Evolutionary conservation across 805 yeast species (phyloP).

Genomic region (Metschnikowia colocasiae): DNA sequence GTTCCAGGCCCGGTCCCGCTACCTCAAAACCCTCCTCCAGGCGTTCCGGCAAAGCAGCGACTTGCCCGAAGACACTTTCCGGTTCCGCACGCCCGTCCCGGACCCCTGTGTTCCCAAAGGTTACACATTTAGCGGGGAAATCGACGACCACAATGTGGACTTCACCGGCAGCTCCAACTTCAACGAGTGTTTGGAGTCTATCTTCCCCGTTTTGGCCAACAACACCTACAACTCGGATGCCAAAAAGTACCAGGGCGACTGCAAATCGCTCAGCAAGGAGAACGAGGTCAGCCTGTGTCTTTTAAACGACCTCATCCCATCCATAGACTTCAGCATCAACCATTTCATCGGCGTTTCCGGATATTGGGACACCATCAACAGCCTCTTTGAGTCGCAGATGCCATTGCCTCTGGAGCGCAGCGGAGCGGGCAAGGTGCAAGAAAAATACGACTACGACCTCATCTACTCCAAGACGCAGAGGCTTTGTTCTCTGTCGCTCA

Average conservation of each 20-base stretch:
- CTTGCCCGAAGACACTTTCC: constrained; percentile 12
- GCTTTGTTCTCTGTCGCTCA: constrained; percentile 45
- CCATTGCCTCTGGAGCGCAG: background rate
- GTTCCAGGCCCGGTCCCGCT: constrained; percentile 49
- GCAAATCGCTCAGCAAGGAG: constrained; percentile 30
- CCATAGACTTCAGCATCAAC: constrained; percentile 53
- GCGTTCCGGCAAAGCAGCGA: constrained; percentile 19
- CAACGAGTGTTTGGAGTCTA: constrained; percentile 42
- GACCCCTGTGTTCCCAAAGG: constrained; percentile 62
- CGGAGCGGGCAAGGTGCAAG: constrained; percentile 17
- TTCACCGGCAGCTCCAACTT: constrained; percentile 55
- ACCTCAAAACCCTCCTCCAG: constrained; percentile 35
- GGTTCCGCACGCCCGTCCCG: constrained; percentile 27
- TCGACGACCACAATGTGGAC: constrained; percentile 28
- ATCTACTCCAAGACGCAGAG: constrained; percentile 44
- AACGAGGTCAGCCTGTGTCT: constrained; percentile 45
- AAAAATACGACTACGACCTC: constrained; percentile 42
- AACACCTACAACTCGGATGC: constrained; percentile 25
- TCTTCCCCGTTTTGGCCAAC: constrained; percentile 44
- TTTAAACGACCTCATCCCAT: constrained; percentile 50
- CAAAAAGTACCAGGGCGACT: constrained; percentile 21
- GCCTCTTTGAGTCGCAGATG: constrained; percentile 31
- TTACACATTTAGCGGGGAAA: constrained; percentile 23
- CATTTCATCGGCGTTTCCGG: constrained; percentile 65
- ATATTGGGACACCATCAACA: constrained; percentile 59